Percentiles rank a stretch among this genome's conserved stretches.
phyloP scores from a whole-genome alignment of 768 basidiomycete genomes.

The Boletus pseudo-olivaceus region DNA sequence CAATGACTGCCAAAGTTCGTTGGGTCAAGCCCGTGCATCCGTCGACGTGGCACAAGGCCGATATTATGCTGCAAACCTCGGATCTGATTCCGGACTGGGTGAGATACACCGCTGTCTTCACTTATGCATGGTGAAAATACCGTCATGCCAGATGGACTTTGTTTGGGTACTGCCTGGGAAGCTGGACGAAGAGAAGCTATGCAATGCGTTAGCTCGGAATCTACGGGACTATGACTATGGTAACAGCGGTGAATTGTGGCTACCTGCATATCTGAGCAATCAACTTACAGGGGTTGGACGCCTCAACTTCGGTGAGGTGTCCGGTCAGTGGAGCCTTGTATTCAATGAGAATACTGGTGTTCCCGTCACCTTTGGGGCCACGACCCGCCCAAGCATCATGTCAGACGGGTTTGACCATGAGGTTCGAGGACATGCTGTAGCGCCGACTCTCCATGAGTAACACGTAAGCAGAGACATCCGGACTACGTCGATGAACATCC shows the following conservation, averaged over 20 bases:
- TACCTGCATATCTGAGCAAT: not conserved
- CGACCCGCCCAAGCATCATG: not conserved
- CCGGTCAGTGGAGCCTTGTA: not conserved
- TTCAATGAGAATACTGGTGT: not conserved
- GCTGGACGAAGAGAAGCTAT: not conserved
- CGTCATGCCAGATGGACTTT: not conserved
- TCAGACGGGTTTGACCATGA: conserved; percentile 1
- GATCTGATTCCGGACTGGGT: conserved; percentile 6
- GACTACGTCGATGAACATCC: conserved; percentile 1
- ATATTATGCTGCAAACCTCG: not conserved
- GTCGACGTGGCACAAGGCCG: not conserved
- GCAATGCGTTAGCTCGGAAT: not conserved
- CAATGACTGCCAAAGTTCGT: not conserved
- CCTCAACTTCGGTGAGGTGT: not conserved
- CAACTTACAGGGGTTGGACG: not conserved
- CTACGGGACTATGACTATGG: not conserved
- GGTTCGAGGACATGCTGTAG: not conserved
- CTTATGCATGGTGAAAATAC: not conserved
- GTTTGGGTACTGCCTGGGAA: conserved; percentile 3
- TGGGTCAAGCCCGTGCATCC: not conserved
- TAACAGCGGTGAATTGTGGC: not conserved
- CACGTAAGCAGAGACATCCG: not conserved
- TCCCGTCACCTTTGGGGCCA: not conserved
- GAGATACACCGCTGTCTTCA: not conserved
- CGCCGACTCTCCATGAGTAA: not conserved